phyloP scores from a whole-genome alignment of 2,329 filamentous ascomycete genomes.

The Exophiala bonariae region DNA sequence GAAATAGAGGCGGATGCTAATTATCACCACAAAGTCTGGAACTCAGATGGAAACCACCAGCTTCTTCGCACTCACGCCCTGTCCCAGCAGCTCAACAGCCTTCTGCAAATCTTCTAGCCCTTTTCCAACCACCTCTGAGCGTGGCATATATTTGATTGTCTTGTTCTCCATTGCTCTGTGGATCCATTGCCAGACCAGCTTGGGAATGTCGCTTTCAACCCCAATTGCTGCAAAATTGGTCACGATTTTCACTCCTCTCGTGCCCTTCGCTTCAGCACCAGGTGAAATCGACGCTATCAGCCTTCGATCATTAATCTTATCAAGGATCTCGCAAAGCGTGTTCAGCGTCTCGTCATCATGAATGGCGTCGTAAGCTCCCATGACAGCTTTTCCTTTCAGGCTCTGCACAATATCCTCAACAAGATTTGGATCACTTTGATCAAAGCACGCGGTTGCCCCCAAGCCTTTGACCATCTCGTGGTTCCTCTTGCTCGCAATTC shows the following conservation, averaged over 20 bases:
- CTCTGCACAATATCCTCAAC: conserved; percentile 14
- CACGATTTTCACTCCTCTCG: conserved; percentile 7
- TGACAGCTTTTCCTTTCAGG: conserved; percentile 11
- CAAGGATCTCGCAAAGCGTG: conserved; percentile 9
- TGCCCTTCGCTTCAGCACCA: conserved; percentile 6
- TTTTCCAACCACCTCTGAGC: conserved; percentile 38
- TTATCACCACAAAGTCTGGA: no score
- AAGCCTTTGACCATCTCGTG: conserved; percentile 43
- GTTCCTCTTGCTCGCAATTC: conserved; percentile 41
- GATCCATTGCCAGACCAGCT: conserved; percentile 47
- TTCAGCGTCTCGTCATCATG: conserved; percentile 11
- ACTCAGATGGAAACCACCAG: conserved; percentile 33
- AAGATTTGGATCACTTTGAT: conserved; percentile 37
- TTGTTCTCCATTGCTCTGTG: conserved; percentile 31
- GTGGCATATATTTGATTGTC: conserved; percentile 32
- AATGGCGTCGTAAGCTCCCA: conserved; percentile 17
- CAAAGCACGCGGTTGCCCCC: conserved; percentile 45
- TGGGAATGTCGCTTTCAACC: conserved; percentile 58
- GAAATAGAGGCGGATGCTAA: no score
- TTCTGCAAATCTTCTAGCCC: conserved; percentile 38
- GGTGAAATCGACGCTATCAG: conserved; percentile 13
- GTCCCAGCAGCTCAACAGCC: conserved; percentile 37
- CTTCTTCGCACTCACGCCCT: conserved; percentile 42
- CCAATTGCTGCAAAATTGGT: conserved; percentile 46
- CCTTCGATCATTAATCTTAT: conserved; percentile 1